These are phyloP conservation scores for Phytophthora uliginosa DNA, from an alignment of 352 stramenopile genomes.

Conservation along the genomic window DNA sequence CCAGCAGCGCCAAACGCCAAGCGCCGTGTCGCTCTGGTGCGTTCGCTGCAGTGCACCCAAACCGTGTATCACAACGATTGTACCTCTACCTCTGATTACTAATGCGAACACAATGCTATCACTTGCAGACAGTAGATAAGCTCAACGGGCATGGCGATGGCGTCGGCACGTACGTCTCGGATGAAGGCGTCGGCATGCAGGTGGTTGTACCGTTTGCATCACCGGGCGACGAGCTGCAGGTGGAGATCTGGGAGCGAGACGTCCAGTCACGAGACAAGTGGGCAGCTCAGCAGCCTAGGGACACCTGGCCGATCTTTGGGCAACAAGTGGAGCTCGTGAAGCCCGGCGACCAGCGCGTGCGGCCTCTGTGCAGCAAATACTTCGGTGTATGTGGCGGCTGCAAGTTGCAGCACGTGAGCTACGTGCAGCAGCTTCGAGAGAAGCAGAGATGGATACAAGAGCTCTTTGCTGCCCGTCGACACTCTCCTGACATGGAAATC, in stretches of 20 bases:
- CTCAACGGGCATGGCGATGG: constrained; percentile 65
- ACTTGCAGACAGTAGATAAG: constrained; percentile 41
- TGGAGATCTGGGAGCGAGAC: constrained; percentile 66
- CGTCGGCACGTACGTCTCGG: constrained; percentile 36
- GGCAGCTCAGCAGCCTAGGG: constrained; percentile 14
- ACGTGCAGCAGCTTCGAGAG: constrained; percentile 63
- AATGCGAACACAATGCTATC: constrained; percentile 1
- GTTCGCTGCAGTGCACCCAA: not conserved
- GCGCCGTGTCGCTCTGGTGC: constrained; percentile 29
- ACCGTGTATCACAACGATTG: not conserved
- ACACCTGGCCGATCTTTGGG: constrained; percentile 47
- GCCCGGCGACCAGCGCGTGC: constrained; percentile 48
- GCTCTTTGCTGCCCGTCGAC: constrained; percentile 37
- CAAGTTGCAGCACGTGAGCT: constrained; percentile 72
- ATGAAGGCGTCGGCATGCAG: constrained; percentile 30
- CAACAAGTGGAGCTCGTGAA: constrained; percentile 35
- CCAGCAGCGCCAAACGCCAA: constrained; percentile 13
- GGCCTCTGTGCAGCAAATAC: constrained; percentile 58
- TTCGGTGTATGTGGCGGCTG: constrained; percentile 81
- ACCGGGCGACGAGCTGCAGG: constrained; percentile 57
- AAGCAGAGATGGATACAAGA: constrained; percentile 67
- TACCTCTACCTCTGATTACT: not conserved
- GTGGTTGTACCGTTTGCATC: constrained; percentile 63
- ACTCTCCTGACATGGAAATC: constrained; percentile 49
- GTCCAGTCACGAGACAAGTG: constrained; percentile 39